These are phyloP conservation scores for Orobanche coerulescens DNA, from an alignment of 257 asterid genomes.

Conservation along the genomic window DNA sequence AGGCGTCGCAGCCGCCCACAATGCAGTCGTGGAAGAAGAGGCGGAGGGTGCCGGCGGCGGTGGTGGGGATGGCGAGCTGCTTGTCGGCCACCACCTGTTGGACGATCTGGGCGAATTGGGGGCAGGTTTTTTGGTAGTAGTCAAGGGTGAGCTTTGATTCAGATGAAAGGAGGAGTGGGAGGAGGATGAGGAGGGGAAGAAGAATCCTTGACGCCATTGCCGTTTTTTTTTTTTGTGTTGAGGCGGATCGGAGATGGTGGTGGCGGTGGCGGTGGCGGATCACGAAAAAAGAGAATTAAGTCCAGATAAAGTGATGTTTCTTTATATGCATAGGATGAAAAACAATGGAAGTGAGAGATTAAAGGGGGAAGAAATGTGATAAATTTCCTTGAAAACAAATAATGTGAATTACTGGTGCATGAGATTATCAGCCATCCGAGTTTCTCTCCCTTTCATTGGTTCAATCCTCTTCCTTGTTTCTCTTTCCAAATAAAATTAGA, in stretches of 20 bases:
- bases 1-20: slow-evolving; percentile 85
- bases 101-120: slow-evolving; percentile 41
- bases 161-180: slow-evolving; percentile 20
- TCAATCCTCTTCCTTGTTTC: neutral
- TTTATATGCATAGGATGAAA: neutral
- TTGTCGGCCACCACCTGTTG: slow-evolving; percentile 50
- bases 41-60: slow-evolving; percentile 86
- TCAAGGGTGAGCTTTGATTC: slow-evolving; percentile 37
- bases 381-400: slow-evolving; percentile 1
- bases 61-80: slow-evolving; percentile 59
- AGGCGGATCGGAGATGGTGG: slow-evolving; percentile 1
- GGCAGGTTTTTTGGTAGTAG: slow-evolving; percentile 62
- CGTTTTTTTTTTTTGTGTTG: neutral
- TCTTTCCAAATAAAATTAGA: too few relatives aligned
- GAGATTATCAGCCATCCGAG: slow-evolving; percentile 7
- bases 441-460: slow-evolving; percentile 24
- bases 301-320: neutral
- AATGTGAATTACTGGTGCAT: neutral
- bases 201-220: slow-evolving; percentile 35
- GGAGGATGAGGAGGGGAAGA: slow-evolving; percentile 26
- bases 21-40: slow-evolving; percentile 89
- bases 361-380: slow-evolving; percentile 13
- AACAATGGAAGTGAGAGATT: slow-evolving; percentile 26
- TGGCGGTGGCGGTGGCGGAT: slow-evolving; percentile 22
- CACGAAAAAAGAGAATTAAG: neutral